These are phyloP conservation scores for Phyllosticta citribraziliensis DNA, from an alignment of 2,329 filamentous ascomycete species.

Conservation along the genomic window DNA sequence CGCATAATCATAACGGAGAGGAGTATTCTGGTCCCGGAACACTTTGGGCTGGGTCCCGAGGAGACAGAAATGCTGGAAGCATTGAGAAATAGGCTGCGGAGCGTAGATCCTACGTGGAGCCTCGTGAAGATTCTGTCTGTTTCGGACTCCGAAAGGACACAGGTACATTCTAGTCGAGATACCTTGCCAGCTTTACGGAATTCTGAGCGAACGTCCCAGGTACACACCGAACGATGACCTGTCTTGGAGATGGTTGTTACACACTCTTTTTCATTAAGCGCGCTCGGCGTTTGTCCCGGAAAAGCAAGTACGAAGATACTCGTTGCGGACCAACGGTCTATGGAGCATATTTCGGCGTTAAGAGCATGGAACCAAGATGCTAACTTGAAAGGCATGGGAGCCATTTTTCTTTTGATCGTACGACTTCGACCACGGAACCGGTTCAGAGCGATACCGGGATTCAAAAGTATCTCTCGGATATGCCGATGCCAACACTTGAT, in stretches of 20 bases:
- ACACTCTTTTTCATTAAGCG: not conserved
- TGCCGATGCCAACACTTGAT: too few relatives aligned
- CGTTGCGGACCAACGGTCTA: not conserved
- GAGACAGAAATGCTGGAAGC: constrained; percentile 27
- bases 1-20: constrained; percentile 24
- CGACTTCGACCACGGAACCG: too few relatives aligned
- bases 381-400: not conserved
- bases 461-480: not conserved
- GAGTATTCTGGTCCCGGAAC: constrained; percentile 24
- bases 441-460: not conserved
- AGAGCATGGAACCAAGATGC: not conserved
- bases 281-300: not conserved
- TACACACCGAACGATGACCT: not conserved
- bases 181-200: not conserved
- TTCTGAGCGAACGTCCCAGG: not conserved
- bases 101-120: not conserved
- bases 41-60: constrained; percentile 25
- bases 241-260: not conserved
- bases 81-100: constrained; percentile 23
- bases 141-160: not conserved
- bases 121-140: not conserved
- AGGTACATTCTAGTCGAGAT: not conserved
- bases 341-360: not conserved
- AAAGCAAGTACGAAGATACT: not conserved
- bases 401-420: too few relatives aligned